A percentile compares a stretch with the other conserved stretches of the same genome.
phyloP scores from a whole-genome alignment of 2,329 filamentous ascomycete species.

The Aspergillus sp. region DNA sequence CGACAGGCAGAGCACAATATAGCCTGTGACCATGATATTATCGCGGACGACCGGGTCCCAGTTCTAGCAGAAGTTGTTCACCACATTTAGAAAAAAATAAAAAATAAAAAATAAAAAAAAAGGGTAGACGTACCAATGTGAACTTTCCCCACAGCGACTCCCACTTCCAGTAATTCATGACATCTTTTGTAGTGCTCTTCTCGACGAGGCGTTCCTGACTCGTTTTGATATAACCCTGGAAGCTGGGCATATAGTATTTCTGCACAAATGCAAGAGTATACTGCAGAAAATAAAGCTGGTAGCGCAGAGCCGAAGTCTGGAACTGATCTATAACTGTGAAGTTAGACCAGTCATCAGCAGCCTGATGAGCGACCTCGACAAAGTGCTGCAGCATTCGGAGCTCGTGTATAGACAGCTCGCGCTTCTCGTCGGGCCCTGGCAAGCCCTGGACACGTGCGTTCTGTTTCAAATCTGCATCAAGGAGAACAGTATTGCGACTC shows the following conservation, averaged over 20 bases:
- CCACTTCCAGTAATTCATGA: background rate
- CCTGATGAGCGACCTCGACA: background rate
- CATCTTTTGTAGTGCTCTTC: background rate
- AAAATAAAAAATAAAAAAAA: too few species aligned
- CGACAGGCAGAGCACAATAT: background rate
- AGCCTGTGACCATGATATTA: conserved; percentile 3
- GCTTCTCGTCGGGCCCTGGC: background rate
- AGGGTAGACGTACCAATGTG: background rate
- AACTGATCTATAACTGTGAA: background rate
- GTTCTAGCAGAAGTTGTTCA: background rate
- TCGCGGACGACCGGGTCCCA: background rate
- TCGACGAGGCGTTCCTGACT: background rate
- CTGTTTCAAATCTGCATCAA: background rate
- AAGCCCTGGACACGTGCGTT: background rate
- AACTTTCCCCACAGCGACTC: background rate
- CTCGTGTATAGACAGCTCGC: background rate
- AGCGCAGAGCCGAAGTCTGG: background rate
- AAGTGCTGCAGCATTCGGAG: background rate
- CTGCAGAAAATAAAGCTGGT: background rate
- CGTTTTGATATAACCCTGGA: background rate
- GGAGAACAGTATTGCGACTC: background rate
- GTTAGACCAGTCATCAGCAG: background rate
- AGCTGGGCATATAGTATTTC: background rate
- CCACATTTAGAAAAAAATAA: too few species aligned
- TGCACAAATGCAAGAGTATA: background rate